These are phyloP conservation scores for Abortiporus biennis DNA, from an alignment of 1,284 basidiomycete genomes.

Conservation along the genomic window DNA sequence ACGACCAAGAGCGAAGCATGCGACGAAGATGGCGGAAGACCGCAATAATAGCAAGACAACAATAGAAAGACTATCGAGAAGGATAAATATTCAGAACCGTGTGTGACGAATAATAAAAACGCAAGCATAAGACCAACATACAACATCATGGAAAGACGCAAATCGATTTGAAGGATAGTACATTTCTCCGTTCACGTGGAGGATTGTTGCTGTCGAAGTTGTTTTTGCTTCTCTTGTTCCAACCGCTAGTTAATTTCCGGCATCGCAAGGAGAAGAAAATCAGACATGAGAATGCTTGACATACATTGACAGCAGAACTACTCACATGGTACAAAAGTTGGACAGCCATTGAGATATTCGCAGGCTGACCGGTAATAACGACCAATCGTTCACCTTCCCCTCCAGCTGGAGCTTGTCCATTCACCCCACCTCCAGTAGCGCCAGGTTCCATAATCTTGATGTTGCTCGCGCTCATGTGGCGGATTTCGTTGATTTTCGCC, in stretches of 20 bases:
- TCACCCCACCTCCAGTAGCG: conserved; percentile 60
- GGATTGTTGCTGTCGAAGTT: no score
- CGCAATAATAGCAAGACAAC: no score
- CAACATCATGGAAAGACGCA: no score
- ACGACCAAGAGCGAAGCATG: no score
- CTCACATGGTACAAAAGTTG: conserved; percentile 87
- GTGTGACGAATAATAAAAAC: no score
- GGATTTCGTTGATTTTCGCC: conserved; percentile 98
- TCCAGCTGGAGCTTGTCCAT: conserved; percentile 63
- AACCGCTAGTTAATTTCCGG: conserved; percentile 50
- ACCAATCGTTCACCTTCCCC: conserved; percentile 85
- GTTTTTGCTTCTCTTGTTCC: conserved; percentile 86
- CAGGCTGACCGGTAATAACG: conserved; percentile 90
- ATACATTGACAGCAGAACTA: conserved; percentile 15
- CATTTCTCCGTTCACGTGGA: no score
- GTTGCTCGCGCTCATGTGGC: conserved; percentile 89
- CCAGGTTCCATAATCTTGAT: conserved; percentile 99
- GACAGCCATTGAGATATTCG: conserved; percentile 96
- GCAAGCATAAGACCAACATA: no score
- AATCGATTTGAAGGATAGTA: no score
- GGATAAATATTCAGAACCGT: no score
- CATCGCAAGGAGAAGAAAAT: conserved; percentile 3
- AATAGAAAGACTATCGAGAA: no score
- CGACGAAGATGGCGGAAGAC: no score
- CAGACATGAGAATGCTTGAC: conserved; percentile 3